Evolutionary conservation across 1,284 basidiomycete genomes (phyloP).

Genomic region (Laetiporus sulphureus): DNA sequence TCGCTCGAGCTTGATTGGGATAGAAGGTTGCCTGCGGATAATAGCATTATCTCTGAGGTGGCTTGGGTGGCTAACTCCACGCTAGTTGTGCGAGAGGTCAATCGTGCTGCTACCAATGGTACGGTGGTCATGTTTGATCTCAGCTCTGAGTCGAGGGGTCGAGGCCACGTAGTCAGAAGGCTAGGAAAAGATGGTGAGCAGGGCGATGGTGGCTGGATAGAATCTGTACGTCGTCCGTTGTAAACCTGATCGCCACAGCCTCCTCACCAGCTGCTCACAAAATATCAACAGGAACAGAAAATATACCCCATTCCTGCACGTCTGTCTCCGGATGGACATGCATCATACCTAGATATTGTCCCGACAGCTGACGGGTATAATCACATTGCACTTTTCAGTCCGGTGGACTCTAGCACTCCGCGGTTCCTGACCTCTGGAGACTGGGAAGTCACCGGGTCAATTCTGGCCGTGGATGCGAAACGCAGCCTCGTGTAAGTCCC

Average conservation of each 20-base stretch:
- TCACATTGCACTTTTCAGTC: conserved; percentile 85
- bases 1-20: conserved; percentile 64
- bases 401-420: conserved; percentile 61
- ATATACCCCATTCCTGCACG: conserved; percentile 49
- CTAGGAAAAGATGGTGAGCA: conserved; percentile 79
- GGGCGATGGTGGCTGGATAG: conserved; percentile 92
- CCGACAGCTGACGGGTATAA: conserved; percentile 77
- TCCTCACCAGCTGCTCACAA: not conserved
- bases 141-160: conserved; percentile 21
- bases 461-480: conserved; percentile 66
- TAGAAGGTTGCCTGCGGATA: conserved; percentile 46
- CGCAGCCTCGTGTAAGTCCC: conserved; percentile 65
- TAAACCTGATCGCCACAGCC: conserved; percentile 1
- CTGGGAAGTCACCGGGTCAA: conserved; percentile 83
- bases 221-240: conserved; percentile 42
- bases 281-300: conserved; percentile 42
- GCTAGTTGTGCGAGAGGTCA: conserved; percentile 85
- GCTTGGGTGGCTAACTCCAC: conserved; percentile 77
- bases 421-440: conserved; percentile 79
- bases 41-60: conserved; percentile 79
- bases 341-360: conserved; percentile 84
- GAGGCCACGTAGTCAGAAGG: conserved; percentile 62
- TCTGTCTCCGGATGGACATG: conserved; percentile 34
- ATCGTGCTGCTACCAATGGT: conserved; percentile 74
- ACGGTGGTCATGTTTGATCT: conserved; percentile 74